Base-by-base conservation (phyloP, 2,329 filamentous ascomycete species). In the Hymenoscyphus salicellus region DNA sequence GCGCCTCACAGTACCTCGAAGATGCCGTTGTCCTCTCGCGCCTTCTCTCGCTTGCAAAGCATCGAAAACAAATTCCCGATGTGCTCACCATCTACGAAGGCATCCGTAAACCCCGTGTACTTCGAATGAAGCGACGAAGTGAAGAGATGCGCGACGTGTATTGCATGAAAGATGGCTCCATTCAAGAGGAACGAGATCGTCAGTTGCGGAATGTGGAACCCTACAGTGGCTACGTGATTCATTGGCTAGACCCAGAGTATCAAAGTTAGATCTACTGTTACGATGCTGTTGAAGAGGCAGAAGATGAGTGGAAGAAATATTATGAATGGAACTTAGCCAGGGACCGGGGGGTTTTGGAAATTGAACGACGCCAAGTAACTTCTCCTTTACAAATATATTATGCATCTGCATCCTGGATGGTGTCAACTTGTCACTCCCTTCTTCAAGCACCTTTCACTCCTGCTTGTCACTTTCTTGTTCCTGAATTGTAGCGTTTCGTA, bases 201-300 rank as follows among this genome's bases (percentile, higher is more conserved):
- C 41, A 62, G 36, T 26, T 68, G 23, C 32, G 52, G 4, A 4
- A 66, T 66, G 10, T 71, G 63, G 14, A 71, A 71, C 52, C 65
- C n/a, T 65, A 58, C 43, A 65, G 60, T 26, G 65, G 61, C 6
- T 67, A 59, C 38, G 61, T 63, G 1, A 65, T 66, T 58, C 32
- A 20, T 2, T 66, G 86, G 82, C 84, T 81, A 1, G 88, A 86
- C 70, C 85, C 85, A 0, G 77, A 83, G 30, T 81, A 86, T 1
- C 86, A 88, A 72, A 81, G 82, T 0, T 88, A 85, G 83, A 67
- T 89, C 33, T 89, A 84, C 65, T 84, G 85, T 0, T 88, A 89
- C 65, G 83, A 89, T 72, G 85, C 84, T 0, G 80, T 81, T 59
- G 75, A 77, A 28, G 84, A 86, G 70, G 83, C 82, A 0, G 79